These are phyloP conservation scores for Pseudotulostoma volvatum DNA, from an alignment of 495 filamentous ascomycete genomes.

Conservation along the genomic window DNA sequence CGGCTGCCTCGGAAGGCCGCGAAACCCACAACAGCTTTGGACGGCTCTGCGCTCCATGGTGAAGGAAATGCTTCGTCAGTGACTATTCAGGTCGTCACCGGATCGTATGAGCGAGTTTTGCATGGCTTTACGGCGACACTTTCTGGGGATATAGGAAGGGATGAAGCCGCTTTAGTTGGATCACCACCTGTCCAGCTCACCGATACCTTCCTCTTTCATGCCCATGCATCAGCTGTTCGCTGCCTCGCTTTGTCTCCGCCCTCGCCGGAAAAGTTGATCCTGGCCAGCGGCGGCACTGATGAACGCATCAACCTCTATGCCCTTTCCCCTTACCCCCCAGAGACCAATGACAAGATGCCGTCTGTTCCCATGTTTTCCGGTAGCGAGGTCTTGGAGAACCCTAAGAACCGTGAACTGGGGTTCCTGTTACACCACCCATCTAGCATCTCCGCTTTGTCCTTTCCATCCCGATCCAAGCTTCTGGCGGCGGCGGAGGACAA, in stretches of 20 bases:
- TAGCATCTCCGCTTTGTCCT: conserved; percentile 59
- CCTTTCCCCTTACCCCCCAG: conserved; percentile 48
- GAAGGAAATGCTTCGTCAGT: conserved; percentile 18
- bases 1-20: conserved; percentile 17
- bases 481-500: conserved; percentile 73
- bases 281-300: conserved; percentile 82
- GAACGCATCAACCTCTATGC: conserved; percentile 91
- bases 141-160: conserved; percentile 1
- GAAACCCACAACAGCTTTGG: conserved; percentile 15
- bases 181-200: conserved; percentile 45
- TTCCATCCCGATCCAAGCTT: conserved; percentile 78
- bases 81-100: conserved; percentile 75
- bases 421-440: conserved; percentile 71
- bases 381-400: conserved; percentile 60
- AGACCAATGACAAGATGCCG: conserved; percentile 27
- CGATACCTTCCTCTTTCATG: conserved; percentile 91
- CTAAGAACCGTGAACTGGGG: conserved; percentile 75
- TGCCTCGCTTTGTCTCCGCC: conserved; percentile 72
- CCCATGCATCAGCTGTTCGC: conserved; percentile 78
- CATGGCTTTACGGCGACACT: conserved; percentile 71
- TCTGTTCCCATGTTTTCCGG: conserved; percentile 44
- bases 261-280: conserved; percentile 51
- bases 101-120: conserved; percentile 86
- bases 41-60: conserved; percentile 13
- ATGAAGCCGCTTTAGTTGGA: not conserved